Conservation (phyloP, 202 grass and related monocot species). For the Thinopyrum obtusiflorum region DNA sequence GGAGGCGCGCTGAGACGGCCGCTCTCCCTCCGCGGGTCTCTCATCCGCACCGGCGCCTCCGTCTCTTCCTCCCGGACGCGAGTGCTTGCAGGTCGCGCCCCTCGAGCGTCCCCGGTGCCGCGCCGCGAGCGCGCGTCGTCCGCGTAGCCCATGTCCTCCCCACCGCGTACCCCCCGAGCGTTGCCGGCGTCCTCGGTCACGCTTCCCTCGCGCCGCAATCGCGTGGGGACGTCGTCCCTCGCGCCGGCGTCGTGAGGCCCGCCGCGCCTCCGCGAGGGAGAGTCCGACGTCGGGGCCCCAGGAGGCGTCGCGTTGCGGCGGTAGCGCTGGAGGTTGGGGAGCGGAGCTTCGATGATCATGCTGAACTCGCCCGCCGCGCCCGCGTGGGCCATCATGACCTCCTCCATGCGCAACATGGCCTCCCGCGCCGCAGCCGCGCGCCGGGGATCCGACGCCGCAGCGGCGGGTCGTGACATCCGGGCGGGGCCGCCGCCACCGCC, state of each 20-base stretch:
- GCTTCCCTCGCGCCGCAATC: slow-evolving; percentile 32
- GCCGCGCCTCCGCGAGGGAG: neutral
- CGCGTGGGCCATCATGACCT: slow-evolving; percentile 50
- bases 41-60: neutral
- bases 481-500: neutral
- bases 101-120: neutral
- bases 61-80: neutral
- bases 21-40: slow-evolving; percentile 1
- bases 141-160: neutral
- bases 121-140: neutral
- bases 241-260: neutral
- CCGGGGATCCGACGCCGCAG: neutral
- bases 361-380: slow-evolving; percentile 53
- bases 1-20: slow-evolving; percentile 6
- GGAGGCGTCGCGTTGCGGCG: slow-evolving; percentile 25
- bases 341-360: slow-evolving; percentile 51
- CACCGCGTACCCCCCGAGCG: too few species aligned
- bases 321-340: slow-evolving; percentile 47
- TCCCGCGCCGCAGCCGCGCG: slow-evolving; percentile 36
- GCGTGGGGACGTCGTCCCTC: slow-evolving; percentile 23
- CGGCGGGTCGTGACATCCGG: neutral
- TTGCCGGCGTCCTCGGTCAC: neutral
- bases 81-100: neutral
- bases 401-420: slow-evolving; percentile 48
- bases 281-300: neutral